Base-by-base conservation (phyloP, 345 rosid genomes). In the Rubroshorea leprosula region DNA sequence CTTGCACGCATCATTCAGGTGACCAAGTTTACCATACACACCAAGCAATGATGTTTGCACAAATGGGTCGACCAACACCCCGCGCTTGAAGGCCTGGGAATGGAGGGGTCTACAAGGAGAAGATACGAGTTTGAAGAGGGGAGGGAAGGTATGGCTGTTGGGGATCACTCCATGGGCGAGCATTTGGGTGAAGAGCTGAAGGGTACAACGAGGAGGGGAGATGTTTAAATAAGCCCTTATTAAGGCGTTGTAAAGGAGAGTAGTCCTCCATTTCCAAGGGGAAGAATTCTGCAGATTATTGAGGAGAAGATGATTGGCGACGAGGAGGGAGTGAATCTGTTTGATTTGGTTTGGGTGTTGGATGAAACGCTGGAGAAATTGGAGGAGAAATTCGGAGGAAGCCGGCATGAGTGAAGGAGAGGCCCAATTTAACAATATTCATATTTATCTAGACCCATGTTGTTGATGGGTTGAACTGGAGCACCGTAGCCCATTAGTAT, bases 91-190 rank as follows among this genome's bases (percentile, higher is more conserved):
- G 41, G 66, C 76, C 50, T 88, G 93, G 9, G 69, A 29, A 44
- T 88, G 90, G 62, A 88, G 80, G 60, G 80, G 22, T 35, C 54
- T 16, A 25, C 86, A 85, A n/a, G 74, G 71, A 16, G 68, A 44
- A 47, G 58, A 73, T 18, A 83, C 67, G 2, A 84, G 81, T 67
- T 78, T 88, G 51, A 81, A 63, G n/a, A 85, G 62, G 65, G 86
- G 63, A 74, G 93, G 83, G 80, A 88, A 88, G 49, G 93, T 83
- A 71, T 78, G 78, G 49, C 52, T 22, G 61, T 74, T 79, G 51
- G 93, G 90, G 5, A 49, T 66, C 21, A 51, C 56, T 61, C 49
- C 69, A 67, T 61, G 73, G 65, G 61, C 63, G 54, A 88, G 84
- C 96, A 88, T 81, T 59, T 65, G 72, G 43, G 61, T 70, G 81